Evolutionary conservation across 2,329 filamentous ascomycete species (phyloP).

Genomic region (Pseudocercospora crystallina): DNA sequence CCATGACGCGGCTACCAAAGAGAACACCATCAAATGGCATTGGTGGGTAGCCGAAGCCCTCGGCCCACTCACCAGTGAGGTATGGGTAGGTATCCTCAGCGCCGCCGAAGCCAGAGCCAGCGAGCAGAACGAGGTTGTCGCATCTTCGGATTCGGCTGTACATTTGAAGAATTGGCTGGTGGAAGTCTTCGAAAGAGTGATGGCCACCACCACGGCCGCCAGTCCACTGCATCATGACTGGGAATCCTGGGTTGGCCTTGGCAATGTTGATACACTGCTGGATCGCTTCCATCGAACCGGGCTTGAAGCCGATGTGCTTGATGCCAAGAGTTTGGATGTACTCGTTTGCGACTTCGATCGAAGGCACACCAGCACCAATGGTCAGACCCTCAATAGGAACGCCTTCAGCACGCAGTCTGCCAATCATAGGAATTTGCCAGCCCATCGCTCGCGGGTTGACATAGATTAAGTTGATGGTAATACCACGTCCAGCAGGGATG

Average conservation of each 20-base stretch:
- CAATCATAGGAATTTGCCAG: slow-evolving; percentile 87
- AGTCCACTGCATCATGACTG: slow-evolving; percentile 92
- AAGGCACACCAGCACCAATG: slow-evolving; percentile 90
- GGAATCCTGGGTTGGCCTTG: slow-evolving; percentile 89
- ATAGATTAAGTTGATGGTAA: slow-evolving; percentile 87
- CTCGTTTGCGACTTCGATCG: slow-evolving; percentile 87
- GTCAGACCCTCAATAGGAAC: slow-evolving; percentile 89
- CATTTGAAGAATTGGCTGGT: slow-evolving; percentile 87
- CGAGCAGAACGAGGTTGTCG: slow-evolving; percentile 83
- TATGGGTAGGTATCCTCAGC: slow-evolving; percentile 91
- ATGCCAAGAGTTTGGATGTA: slow-evolving; percentile 91
- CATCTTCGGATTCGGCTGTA: slow-evolving; percentile 83
- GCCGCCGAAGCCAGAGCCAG: slow-evolving; percentile 88
- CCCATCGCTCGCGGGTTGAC: slow-evolving; percentile 85
- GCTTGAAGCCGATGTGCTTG: slow-evolving; percentile 94
- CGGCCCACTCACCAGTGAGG: slow-evolving; percentile 85
- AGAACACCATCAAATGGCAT: slow-evolving; percentile 95
- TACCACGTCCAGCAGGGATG: slow-evolving; percentile 82
- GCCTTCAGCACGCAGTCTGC: slow-evolving; percentile 76
- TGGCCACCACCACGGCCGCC: slow-evolving; percentile 91
- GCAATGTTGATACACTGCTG: slow-evolving; percentile 90
- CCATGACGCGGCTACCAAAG: slow-evolving; percentile 93
- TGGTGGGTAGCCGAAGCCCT: slow-evolving; percentile 78
- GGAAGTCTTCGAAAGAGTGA: slow-evolving; percentile 94
- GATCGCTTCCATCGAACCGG: slow-evolving; percentile 83